Percentiles rank a stretch among this genome's conserved stretches.
These are phyloP conservation scores for Starmerella davenportii DNA, from an alignment of 805 yeast genomes.

Conservation along the genomic window DNA sequence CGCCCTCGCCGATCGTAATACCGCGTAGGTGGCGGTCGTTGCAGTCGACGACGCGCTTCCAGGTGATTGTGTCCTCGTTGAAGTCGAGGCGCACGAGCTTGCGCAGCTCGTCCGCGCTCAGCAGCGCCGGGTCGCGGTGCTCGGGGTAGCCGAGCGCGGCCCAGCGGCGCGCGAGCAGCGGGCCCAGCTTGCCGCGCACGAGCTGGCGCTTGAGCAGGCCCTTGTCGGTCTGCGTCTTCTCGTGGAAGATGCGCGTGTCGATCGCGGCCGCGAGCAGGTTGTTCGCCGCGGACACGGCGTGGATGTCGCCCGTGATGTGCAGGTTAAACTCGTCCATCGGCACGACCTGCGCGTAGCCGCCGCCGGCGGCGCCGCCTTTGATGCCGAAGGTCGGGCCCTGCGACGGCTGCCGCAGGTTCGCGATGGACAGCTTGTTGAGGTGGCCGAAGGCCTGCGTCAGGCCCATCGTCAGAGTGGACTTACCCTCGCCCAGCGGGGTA, in stretches of 20 bases:
- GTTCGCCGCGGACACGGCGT: conserved; percentile 86
- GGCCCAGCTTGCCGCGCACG: conserved; percentile 61
- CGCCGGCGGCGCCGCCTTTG: conserved; percentile 99
- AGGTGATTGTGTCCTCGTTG: conserved; percentile 76
- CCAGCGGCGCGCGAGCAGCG: conserved; percentile 60
- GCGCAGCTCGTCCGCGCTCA: conserved; percentile 57
- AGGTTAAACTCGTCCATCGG: conserved; percentile 98
- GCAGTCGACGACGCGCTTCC: conserved; percentile 85
- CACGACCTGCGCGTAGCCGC: conserved; percentile 93
- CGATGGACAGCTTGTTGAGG: conserved; percentile 63
- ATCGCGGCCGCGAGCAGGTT: conserved; percentile 90
- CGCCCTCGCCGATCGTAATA: conserved; percentile 76
- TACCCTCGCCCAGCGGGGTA: conserved; percentile 96
- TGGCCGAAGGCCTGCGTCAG: conserved; percentile 89
- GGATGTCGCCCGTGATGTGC: conserved; percentile 95
- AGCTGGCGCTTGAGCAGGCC: conserved; percentile 61
- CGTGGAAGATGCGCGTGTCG: conserved; percentile 94
- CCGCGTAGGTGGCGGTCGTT: conserved; percentile 84
- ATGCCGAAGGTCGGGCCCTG: conserved; percentile 99
- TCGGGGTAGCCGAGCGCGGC: conserved; percentile 47
- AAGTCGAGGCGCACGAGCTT: conserved; percentile 71
- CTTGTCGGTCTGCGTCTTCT: conserved; percentile 62
- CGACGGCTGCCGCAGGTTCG: conserved; percentile 92
- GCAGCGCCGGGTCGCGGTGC: conserved; percentile 29
- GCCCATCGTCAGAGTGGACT: conserved; percentile 90